Base-by-base conservation (phyloP, 2,329 filamentous ascomycete genomes). In the Pezicula radicicola region DNA sequence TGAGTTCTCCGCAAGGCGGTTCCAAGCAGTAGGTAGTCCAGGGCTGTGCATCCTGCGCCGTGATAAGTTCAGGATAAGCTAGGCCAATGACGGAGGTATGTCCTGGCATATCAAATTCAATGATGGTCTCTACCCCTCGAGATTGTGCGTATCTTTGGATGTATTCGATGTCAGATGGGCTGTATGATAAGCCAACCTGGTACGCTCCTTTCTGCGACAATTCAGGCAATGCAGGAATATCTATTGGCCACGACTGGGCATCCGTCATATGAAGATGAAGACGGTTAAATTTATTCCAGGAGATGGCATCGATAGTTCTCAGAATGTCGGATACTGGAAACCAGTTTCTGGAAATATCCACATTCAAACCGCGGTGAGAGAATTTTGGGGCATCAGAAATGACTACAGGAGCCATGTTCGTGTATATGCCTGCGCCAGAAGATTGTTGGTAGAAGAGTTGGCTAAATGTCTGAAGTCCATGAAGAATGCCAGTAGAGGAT, bases 251-350 rank as follows among this genome's bases (percentile, higher is more conserved):
- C 4, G 89, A 89, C 69, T 95, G 90, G 15, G 87, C 84, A 68
- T 95, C 90, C 4, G 89, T 94, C 52, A 87, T 78, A 72, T 95
- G 90, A 49, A 93, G 74, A 69, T 94, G 90, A 51, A 95, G 77
- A 6, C 84, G 78, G 71, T 94, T 94, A 75, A 94, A 80, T 73
- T 95, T 94, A 73, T 85, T 90, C 79, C 84, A 91, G 1, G 87
- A 75, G 58, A 88, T 71, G 39, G 84, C 87, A 64, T 95, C 88
- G 58, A 96, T 88, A 49, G 85, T 89, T 47, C 84, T 83, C 63
- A 85, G 77, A 59, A 96, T 85, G 61, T 88, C 81, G 4, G 59
- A 37, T 4, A 63, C 56, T 3, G 62, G 62, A 48, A 57, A 66
- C 71, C 79, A 94, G 63, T 84, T 86, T 53, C 91, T 79, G 3